Conservation (phyloP, 805 yeast genomes). For the Metschnikowia chrysomelidarum region DNA sequence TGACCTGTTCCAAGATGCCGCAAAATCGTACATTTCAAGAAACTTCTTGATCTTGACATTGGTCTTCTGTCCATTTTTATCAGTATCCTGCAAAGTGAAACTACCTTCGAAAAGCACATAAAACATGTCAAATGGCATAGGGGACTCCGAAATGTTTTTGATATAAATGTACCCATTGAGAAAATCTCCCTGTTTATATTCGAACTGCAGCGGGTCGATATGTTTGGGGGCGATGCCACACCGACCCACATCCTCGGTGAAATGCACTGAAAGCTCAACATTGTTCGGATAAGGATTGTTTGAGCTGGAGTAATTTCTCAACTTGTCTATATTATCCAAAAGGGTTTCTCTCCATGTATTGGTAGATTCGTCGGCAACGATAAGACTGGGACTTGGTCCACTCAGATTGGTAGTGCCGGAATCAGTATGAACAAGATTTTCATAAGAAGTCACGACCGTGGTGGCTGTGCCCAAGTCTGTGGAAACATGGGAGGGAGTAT, state of each 20-base stretch:
- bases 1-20: conserved; percentile 49
- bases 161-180: conserved; percentile 53
- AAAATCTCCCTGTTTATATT: conserved; percentile 66
- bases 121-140: conserved; percentile 61
- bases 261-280: conserved; percentile 27
- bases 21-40: conserved; percentile 41
- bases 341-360: conserved; percentile 36
- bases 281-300: conserved; percentile 27
- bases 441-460: conserved; percentile 4
- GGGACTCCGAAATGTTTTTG: conserved; percentile 37
- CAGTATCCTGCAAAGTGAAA: conserved; percentile 23
- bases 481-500: conserved; percentile 1
- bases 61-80: conserved; percentile 14
- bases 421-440: not conserved
- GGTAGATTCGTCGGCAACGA: conserved; percentile 35
- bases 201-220: conserved; percentile 35
- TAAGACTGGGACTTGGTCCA: conserved; percentile 13
- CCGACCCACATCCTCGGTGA: conserved; percentile 36
- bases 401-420: conserved; percentile 1
- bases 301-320: conserved; percentile 31
- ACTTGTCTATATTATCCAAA: conserved; percentile 35
- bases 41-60: conserved; percentile 28
- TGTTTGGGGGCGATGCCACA: conserved; percentile 25
- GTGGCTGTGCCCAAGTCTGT: conserved; percentile 3
- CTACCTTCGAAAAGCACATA: conserved; percentile 56